Base-by-base conservation (phyloP, 2,329 filamentous ascomycete genomes). In the Fusarium brachygibbosum region DNA sequence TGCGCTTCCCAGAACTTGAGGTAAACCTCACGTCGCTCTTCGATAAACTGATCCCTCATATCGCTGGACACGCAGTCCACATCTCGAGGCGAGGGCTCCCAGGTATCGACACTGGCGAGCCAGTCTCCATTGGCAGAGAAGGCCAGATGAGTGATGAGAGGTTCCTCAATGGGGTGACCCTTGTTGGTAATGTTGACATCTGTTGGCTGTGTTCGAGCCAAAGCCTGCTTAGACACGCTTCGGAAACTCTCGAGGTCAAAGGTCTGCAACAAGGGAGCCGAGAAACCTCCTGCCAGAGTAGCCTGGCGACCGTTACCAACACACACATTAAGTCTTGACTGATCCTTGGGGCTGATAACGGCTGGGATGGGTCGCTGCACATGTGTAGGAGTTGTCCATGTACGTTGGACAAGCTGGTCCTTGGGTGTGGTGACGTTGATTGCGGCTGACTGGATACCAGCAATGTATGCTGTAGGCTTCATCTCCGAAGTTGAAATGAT, bases 101-200 rank as follows among this genome's bases (percentile, higher is more conserved):
- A 99, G 75, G 94, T 92, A 76, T 99, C 96, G 2, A 97, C 87
- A 2, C 93, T 98, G 6, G 92, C 94, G 59, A 99, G 86, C 94
- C 95, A 98, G 69, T 89, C 86, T 19, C 95, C 95, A 75, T 98
- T 91, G 50, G 86, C 83, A 42, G 92, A 95, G 71, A 96, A 88
- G 42, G 90, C 87, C 51, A 98, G 82, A 58, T 91, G 87, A 9
- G 88, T 91, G 46, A 97, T 87, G 65, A 91, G 88, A 1, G 96
- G 95, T 71, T 97, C 92, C 16, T 88, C 85, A 50, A 98, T 88
- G 6, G 87, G 85, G 52, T 88, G 86, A 7, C 92, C 89, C 69
- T 91, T 90, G 16, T 90, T 90, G 10, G 90, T 91, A 40, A 91
- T 84, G 73, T 93, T 97, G 68, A 92, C 82, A 62, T 93, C 91